Base-by-base conservation (phyloP, 1,139 yeast species). In the Lodderomyces pseudojiufengensis region DNA sequence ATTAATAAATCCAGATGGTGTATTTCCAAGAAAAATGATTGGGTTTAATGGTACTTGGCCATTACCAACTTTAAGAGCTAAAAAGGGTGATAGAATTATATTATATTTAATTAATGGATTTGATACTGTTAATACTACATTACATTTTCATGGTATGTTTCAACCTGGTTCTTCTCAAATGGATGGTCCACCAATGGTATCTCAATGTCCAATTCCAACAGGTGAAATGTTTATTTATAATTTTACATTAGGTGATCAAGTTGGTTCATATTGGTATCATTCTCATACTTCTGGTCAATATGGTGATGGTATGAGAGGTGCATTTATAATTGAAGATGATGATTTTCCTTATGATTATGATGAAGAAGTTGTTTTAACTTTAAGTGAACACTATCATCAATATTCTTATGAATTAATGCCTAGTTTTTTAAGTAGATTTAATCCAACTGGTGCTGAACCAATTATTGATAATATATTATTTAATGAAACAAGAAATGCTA, bases 371-470 rank as follows among this genome's bases (percentile, higher is more conserved):
- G 61, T 68, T 7, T 61, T 82, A 36, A 64, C 78, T 6, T 48
- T 84, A 16, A 54, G 76, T 28, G 94, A 84, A 45, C 73, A 81
- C 61, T 84, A 84, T 52, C 85, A 80, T 50, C 56, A 65, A 20
- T 59, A 69, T 29, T 65, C 76, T 38, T 61, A 62, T 13, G 68
- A 59, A 2, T 61, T 81, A 31, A 57, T 68, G 40, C 49, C 59
- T 9, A 55, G 57, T 25, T 83, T 82, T 57, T 57, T 80, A 51
- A 70, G 70, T 35, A 60, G 82, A 43, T 83, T 73, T 52, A 84
- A 84, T 47, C 94, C 94, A 20, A 82, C 90, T 1, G 94, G 94
- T 37, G 87, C 85, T 26, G 94, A 84, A 54, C 94, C 94, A 24
- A 73, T 83, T 38, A 90, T 90, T 5, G 79, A 79, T 45, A 79